Evolutionary conservation across 163 green algal genomes (phyloP).

Genomic region (Coccomyxa subellipsoidea): DNA sequence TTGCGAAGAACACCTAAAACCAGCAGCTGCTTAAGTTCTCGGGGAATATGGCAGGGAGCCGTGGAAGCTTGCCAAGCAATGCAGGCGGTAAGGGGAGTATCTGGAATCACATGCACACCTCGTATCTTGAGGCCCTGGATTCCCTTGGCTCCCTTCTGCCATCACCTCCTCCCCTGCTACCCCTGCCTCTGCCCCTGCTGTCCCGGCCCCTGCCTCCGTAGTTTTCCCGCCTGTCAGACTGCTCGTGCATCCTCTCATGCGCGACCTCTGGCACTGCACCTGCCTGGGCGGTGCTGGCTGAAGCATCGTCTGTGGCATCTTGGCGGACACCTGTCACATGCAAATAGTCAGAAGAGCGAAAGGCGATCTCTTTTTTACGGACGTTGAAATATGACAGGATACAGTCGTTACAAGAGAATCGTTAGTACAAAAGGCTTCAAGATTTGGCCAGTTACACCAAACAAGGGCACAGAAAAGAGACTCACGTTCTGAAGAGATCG

Average conservation of each 20-base stretch:
- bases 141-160: neutral
- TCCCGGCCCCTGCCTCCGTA: neutral
- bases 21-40: no score
- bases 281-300: neutral
- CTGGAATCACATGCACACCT: neutral
- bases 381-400: no score
- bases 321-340: neutral
- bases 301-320: neutral
- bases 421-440: neutral
- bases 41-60: no score
- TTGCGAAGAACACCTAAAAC: no score
- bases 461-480: neutral
- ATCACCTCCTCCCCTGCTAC: neutral
- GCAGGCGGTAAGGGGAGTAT: no score
- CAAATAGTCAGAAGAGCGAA: no score
- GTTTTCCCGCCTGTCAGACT: neutral
- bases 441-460: neutral
- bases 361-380: no score
- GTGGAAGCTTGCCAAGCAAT: no score
- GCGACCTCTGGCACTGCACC: neutral
- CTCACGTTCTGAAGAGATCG: neutral
- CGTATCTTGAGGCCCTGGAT: neutral
- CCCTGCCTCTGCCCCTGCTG: neutral
- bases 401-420: no score
- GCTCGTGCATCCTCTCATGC: neutral